Conservation (phyloP, 768 basidiomycete genomes). For the Tylopilus subfusipes region DNA sequence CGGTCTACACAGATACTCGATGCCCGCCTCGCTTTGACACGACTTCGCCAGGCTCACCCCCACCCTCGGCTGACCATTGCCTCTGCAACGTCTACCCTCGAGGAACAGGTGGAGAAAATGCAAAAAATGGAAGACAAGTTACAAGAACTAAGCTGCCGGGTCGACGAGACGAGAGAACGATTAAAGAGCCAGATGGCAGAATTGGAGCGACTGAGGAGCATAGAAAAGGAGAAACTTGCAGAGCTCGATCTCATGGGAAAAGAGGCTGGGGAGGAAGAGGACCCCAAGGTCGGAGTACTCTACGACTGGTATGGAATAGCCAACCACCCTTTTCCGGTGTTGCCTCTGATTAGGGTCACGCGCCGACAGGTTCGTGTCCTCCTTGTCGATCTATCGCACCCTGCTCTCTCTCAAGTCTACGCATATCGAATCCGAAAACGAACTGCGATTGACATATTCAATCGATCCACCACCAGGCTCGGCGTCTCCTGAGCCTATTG, state of each 20-base stretch:
- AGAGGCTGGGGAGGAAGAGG: conserved; percentile 54
- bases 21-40: conserved; percentile 72
- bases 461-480: conserved; percentile 34
- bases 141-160: conserved; percentile 46
- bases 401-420: conserved; percentile 59
- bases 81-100: conserved; percentile 69
- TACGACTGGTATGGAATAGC: conserved; percentile 60
- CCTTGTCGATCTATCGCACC: conserved; percentile 60
- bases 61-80: conserved; percentile 75
- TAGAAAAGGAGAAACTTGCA: conserved; percentile 63
- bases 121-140: conserved; percentile 68
- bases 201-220: conserved; percentile 54
- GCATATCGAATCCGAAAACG: conserved; percentile 66
- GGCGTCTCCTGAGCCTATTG: conserved; percentile 25
- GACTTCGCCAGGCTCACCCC: conserved; percentile 78
- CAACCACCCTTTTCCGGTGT: not conserved
- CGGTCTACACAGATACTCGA: conserved; percentile 80
- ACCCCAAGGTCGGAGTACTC: conserved; percentile 57
- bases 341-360: not conserved
- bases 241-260: conserved; percentile 53
- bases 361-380: conserved; percentile 63
- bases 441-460: conserved; percentile 66
- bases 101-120: conserved; percentile 76
- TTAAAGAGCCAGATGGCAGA: conserved; percentile 56
- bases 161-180: conserved; percentile 54